phyloP scores from a whole-genome alignment of 148 eudicot species.

The Talinum fruticosum region DNA sequence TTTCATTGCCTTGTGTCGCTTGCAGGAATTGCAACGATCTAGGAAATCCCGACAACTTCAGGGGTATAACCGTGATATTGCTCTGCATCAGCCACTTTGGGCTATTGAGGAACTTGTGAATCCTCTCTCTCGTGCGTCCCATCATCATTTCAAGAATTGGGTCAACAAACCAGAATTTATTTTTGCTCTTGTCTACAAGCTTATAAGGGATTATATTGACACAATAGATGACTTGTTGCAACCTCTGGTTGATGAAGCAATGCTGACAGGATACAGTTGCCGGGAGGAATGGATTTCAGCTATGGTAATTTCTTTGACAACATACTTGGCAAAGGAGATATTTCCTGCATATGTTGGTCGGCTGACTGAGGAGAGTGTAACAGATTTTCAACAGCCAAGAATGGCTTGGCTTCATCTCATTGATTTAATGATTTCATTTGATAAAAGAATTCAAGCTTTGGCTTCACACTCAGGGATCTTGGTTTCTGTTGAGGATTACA shows the following conservation, averaged over 20 bases:
- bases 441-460: slow-evolving; percentile 63
- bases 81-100: slow-evolving; percentile 88
- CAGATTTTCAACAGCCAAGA: slow-evolving; percentile 50
- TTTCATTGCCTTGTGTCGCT: slow-evolving; percentile 74
- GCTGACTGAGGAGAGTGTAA: slow-evolving; percentile 51
- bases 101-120: slow-evolving; percentile 90
- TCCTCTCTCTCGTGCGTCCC: slow-evolving; percentile 68
- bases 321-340: slow-evolving; percentile 83
- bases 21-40: slow-evolving; percentile 73
- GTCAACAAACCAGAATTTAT: slow-evolving; percentile 80
- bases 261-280: slow-evolving; percentile 87
- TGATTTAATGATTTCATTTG: slow-evolving; percentile 86
- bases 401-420: slow-evolving; percentile 75
- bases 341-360: slow-evolving; percentile 60
- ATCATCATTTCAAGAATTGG: slow-evolving; percentile 87
- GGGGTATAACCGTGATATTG: slow-evolving; percentile 48
- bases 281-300: slow-evolving; percentile 97
- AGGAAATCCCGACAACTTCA: slow-evolving; percentile 84
- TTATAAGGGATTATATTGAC: slow-evolving; percentile 78
- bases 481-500: slow-evolving; percentile 55
- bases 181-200: slow-evolving; percentile 87
- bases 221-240: slow-evolving; percentile 88
- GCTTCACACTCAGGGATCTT: slow-evolving; percentile 58
- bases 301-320: slow-evolving; percentile 71
- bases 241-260: slow-evolving; percentile 94